Evolutionary conservation across 2,329 filamentous ascomycete genomes (phyloP), one percentile per base, ranked within the genome.

Genomic region (Grosmannia serpens): DNA sequence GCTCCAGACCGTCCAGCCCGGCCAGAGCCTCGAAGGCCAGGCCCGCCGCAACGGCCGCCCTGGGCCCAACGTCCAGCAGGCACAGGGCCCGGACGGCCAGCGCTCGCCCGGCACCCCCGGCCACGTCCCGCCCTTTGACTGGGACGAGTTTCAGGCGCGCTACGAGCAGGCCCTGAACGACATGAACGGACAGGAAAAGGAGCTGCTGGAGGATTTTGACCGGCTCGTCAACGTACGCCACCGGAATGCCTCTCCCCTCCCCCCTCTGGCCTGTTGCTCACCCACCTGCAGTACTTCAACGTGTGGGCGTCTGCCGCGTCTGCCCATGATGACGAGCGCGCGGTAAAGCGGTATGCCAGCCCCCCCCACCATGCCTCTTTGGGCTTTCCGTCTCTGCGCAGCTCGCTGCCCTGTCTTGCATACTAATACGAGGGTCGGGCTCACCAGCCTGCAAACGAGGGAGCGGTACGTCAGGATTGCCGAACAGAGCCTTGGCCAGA

Each of bases 271-370:
- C 31, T 20, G 33, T 10, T 24, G 17, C 57, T 51, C 13, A 55
- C 31, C 9, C 1, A 13, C 17, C 41, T 10, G 7, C 22, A 95
- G 89, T 88, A 87, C 68, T 95, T 95, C 70, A 79, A 80, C 59
- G 74, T 85, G 41, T 96, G 91, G 91, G 87, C 88, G 27, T 78
- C 85, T 24, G 83, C 87, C 15, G 86, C 87, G 1, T 80, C 84
- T 35, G 73, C 77, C 13, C 84, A 89, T 61, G 91, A 96, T 69
- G 84, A 88, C 58, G 85, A 86, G 60, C 82, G 91, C 58, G 87
- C 88, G 27, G 78, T 83, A 62, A 92, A 92, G 70, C 84, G 91
- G 86, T 87, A 70, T 58, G 72, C n/a, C 10, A 22, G 27, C 26
- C 4, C 20, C 8, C 9, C 13, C 3, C 35, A 17, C n/a, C n/a